Evolutionary conservation across 352 stramenopile genomes (phyloP).

Genomic region (Phytopythium sindhum): DNA sequence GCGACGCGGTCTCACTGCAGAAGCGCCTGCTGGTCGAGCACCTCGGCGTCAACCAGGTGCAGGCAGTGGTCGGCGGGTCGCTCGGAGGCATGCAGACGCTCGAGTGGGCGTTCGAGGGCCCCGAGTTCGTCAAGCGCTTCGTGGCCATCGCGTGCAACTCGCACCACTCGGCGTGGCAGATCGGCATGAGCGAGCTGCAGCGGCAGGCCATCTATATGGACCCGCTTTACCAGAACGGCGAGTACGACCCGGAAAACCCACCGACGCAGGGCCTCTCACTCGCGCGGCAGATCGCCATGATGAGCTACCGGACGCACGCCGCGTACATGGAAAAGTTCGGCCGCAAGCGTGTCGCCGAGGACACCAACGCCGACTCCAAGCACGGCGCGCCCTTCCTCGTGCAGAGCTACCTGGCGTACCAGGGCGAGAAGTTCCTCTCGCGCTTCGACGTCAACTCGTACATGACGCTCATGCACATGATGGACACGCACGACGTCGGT

Average conservation of each 20-base stretch:
- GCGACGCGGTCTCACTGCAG: constrained; percentile 92
- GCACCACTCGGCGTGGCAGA: constrained; percentile 95
- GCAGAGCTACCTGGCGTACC: constrained; percentile 86
- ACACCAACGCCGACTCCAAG: constrained; percentile 22
- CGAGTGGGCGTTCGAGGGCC: constrained; percentile 92
- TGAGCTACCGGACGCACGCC: constrained; percentile 93
- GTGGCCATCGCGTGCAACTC: constrained; percentile 93
- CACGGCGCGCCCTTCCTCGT: constrained; percentile 56
- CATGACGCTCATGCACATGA: constrained; percentile 93
- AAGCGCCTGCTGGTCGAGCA: constrained; percentile 87
- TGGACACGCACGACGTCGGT: constrained; percentile 96
- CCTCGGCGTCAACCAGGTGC: constrained; percentile 83
- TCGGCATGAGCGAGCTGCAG: constrained; percentile 94
- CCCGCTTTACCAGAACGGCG: constrained; percentile 84
- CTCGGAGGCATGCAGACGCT: constrained; percentile 97
- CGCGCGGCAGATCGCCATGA: constrained; percentile 95
- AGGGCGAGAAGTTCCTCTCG: constrained; percentile 95
- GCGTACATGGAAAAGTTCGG: constrained; percentile 94
- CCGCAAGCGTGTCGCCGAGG: constrained; percentile 35
- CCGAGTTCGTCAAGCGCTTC: constrained; percentile 84
- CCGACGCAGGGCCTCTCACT: constrained; percentile 86
- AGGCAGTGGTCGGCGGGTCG: constrained; percentile 93
- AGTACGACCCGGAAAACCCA: constrained; percentile 60
- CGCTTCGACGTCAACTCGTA: constrained; percentile 96
- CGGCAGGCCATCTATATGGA: constrained; percentile 96